Conservation (phyloP, 164 flowering plant species). For the Litsea cubeba region DNA sequence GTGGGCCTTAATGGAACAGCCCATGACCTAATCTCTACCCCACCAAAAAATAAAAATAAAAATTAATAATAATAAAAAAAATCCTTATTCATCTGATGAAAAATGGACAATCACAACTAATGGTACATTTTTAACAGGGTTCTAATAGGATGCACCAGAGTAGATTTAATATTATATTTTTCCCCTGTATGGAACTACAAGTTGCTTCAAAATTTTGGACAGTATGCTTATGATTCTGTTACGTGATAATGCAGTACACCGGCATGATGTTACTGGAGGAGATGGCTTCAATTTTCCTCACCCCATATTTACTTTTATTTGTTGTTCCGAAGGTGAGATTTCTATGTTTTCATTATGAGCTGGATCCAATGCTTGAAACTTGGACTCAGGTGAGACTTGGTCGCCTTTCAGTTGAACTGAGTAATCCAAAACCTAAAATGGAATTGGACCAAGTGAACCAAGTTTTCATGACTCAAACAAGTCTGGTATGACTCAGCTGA, state of each 20-base stretch:
- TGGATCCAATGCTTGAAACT: background rate
- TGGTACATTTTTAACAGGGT: too few relatives aligned
- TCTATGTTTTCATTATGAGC: background rate
- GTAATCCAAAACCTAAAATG: too few relatives aligned
- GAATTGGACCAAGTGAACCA: background rate
- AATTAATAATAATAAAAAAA: too few relatives aligned
- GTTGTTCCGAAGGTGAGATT: slow-evolving; percentile 75
- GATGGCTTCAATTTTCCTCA: slow-evolving; percentile 93
- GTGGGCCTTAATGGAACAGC: too few relatives aligned
- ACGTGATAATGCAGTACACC: slow-evolving; percentile 61
- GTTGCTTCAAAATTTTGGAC: background rate
- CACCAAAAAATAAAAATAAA: too few relatives aligned
- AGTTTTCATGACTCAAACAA: slow-evolving; percentile 1
- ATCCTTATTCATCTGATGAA: too few relatives aligned
- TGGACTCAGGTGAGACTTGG: background rate
- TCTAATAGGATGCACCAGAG: too few relatives aligned
- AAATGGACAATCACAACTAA: too few relatives aligned
- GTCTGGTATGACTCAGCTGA: background rate
- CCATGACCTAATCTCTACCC: too few relatives aligned
- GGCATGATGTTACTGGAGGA: slow-evolving; percentile 97
- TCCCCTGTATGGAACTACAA: background rate
- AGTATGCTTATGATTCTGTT: slow-evolving; percentile 5
- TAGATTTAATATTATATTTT: too few relatives aligned
- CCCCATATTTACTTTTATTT: slow-evolving; percentile 81
- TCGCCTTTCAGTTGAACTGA: background rate